Base-by-base conservation (phyloP, 1,139 yeast species). In the Saccharomyces pastorianus region DNA sequence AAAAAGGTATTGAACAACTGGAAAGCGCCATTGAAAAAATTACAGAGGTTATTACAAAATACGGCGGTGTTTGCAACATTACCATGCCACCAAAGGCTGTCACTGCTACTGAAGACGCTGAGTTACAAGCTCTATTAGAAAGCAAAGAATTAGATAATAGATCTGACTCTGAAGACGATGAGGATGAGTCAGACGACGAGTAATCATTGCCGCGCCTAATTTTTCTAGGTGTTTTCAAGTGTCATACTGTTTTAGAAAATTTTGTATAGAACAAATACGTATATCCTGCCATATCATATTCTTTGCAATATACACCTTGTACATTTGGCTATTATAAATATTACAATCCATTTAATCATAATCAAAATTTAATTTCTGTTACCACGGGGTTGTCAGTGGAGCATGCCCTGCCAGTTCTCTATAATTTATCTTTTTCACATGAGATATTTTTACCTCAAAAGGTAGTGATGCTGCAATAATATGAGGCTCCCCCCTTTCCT, bases 1-100 rank as follows among this genome's bases (percentile, higher is more conserved):
- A 81, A 66, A 84, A 84, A 68, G 99, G 99, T 69, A 79, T 93
- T 63, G 86, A 84, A 58, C 75, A 83, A 54, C 79, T 95, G 67
- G 85, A 84, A 65, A 74, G 80, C 61, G 96, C 98, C 51, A 89
- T 93, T 63, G 86, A 81, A 62, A 82, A 79, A 64, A 87, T 93
- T 61, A 78, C 81, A 60, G 80, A 80, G 63, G 78, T 83, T 53
- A 90, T 95, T 67, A 81, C 80, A 60, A 75, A 78, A 32, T 80
- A 82, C 53, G 96, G 90, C 56, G 99, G 99, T 68, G 81, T 83
- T 57, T 85, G 96, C 71, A 89, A 88, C 64, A 86, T 93, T 61
- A 90, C 95, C 59, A 91, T 93, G 97, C 93, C 96, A 65, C 98
- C 99, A 68, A 91, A 91, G 82, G 97, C 98, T 50, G 98, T 93